Conservation (phyloP, 1,284 basidiomycete species). For the Takashimella tepidaria region DNA sequence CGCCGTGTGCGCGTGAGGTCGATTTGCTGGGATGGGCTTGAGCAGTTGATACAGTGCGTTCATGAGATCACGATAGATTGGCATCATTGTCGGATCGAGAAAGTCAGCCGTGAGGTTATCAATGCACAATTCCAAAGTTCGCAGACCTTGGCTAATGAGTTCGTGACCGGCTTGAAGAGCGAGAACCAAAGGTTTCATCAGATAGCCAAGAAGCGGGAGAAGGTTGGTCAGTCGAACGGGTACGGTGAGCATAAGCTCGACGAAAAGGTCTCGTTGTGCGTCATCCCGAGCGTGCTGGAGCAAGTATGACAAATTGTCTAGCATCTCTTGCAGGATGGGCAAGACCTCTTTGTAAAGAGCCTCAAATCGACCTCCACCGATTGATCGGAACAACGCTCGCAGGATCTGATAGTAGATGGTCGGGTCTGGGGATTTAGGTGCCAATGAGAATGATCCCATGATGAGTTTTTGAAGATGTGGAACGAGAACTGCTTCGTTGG, state of each 20-base stretch:
- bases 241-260: constrained; percentile 95
- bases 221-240: constrained; percentile 93
- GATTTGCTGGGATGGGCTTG: constrained; percentile 83
- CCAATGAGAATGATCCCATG: constrained; percentile 94
- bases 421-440: constrained; percentile 85
- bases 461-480: constrained; percentile 89
- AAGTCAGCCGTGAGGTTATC: constrained; percentile 99
- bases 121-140: constrained; percentile 98
- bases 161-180: constrained; percentile 84
- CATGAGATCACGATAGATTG: constrained; percentile 90
- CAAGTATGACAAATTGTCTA: constrained; percentile 89
- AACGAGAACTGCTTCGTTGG: constrained; percentile 88
- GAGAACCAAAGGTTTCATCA: constrained; percentile 94
- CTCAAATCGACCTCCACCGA: constrained; percentile 96
- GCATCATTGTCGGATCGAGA: constrained; percentile 91
- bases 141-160: constrained; percentile 89
- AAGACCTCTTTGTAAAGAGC: constrained; percentile 94
- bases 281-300: constrained; percentile 73
- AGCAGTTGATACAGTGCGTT: constrained; percentile 85
- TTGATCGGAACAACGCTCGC: constrained; percentile 89
- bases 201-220: constrained; percentile 87
- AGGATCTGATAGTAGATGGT: constrained; percentile 94
- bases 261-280: constrained; percentile 77
- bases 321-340: constrained; percentile 92
- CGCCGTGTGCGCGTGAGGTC: constrained; percentile 89